Evolutionary conservation across 192 early-diverging fungal species (phyloP).

Genomic region (Gonapodya prolifera): DNA sequence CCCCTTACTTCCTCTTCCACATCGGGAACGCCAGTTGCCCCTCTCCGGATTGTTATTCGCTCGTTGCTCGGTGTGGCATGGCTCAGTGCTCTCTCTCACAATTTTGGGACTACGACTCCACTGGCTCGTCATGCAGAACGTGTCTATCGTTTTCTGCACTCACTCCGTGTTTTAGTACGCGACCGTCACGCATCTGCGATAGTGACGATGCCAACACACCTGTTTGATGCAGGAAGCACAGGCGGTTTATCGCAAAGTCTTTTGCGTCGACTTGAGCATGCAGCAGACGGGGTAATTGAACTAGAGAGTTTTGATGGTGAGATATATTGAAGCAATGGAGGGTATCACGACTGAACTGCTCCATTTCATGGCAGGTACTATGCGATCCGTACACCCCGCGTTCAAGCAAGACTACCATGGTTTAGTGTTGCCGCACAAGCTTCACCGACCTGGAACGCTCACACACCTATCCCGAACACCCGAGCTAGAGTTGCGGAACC

Average conservation of each 20-base stretch:
- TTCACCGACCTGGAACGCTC: conserved; percentile 15
- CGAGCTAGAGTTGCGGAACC: conserved; percentile 17
- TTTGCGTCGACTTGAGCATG: not conserved
- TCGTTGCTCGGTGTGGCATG: not conserved
- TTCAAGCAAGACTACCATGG: not conserved
- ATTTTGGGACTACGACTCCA: too few relatives aligned
- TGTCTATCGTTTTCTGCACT: not conserved
- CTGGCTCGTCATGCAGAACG: too few relatives aligned
- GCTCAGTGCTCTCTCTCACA: not conserved
- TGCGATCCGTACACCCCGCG: not conserved
- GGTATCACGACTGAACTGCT: not conserved
- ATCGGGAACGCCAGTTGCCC: not conserved
- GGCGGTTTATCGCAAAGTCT: not conserved
- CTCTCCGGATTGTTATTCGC: not conserved
- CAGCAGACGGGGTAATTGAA: not conserved
- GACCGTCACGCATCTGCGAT: not conserved
- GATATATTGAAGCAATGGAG: not conserved
- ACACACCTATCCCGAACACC: conserved; percentile 35
- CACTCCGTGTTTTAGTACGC: not conserved
- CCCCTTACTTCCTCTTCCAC: not conserved
- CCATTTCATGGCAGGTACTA: not conserved
- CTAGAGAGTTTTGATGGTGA: not conserved
- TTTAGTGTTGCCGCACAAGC: not conserved
- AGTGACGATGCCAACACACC: not conserved
- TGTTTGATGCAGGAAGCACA: not conserved